These are phyloP conservation scores for Novymonas esmeraldas DNA, from an alignment of 208 protist species.

Conservation along the genomic window DNA sequence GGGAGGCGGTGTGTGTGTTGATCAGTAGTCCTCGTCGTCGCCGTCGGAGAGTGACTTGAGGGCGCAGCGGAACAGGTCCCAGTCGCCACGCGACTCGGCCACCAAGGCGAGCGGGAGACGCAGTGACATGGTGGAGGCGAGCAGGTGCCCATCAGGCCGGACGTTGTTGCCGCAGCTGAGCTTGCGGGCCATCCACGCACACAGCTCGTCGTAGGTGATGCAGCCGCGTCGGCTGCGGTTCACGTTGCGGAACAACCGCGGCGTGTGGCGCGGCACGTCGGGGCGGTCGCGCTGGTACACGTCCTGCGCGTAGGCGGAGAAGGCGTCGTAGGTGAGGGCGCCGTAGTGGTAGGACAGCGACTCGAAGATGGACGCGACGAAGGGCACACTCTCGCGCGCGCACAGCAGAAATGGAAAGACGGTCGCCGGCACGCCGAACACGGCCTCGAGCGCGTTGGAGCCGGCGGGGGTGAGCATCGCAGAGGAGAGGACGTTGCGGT, in stretches of 20 bases:
- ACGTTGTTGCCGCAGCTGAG: slow-evolving; percentile 70
- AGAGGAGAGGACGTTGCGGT: slow-evolving; percentile 70
- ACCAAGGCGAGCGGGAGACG: slow-evolving; percentile 72
- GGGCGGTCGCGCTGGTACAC: slow-evolving; percentile 68
- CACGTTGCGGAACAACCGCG: slow-evolving; percentile 81
- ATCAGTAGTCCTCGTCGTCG: slow-evolving; percentile 59
- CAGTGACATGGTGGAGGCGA: slow-evolving; percentile 76
- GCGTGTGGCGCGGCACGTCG: slow-evolving; percentile 68
- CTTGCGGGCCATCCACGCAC: slow-evolving; percentile 83
- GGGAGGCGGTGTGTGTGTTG: not conserved
- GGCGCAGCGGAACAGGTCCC: slow-evolving; percentile 49
- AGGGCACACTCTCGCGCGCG: slow-evolving; percentile 70
- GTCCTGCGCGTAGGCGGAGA: slow-evolving; percentile 61
- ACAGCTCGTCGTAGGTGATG: slow-evolving; percentile 88
- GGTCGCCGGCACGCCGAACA: slow-evolving; percentile 86
- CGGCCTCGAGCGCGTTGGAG: slow-evolving; percentile 79
- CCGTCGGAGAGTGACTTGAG: slow-evolving; percentile 62
- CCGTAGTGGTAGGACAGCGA: slow-evolving; percentile 67
- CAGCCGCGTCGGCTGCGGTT: slow-evolving; percentile 74
- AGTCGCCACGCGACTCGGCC: slow-evolving; percentile 59
- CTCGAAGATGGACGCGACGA: slow-evolving; percentile 63
- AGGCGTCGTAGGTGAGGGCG: slow-evolving; percentile 57
- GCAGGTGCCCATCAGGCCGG: slow-evolving; percentile 68
- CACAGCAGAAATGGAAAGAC: slow-evolving; percentile 87
- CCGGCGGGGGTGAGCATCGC: slow-evolving; percentile 69